Percentiles rank a stretch among this genome's conserved stretches.
These are phyloP conservation scores for Apocynum venetum DNA, from an alignment of 257 asterid genomes.

Conservation along the genomic window DNA sequence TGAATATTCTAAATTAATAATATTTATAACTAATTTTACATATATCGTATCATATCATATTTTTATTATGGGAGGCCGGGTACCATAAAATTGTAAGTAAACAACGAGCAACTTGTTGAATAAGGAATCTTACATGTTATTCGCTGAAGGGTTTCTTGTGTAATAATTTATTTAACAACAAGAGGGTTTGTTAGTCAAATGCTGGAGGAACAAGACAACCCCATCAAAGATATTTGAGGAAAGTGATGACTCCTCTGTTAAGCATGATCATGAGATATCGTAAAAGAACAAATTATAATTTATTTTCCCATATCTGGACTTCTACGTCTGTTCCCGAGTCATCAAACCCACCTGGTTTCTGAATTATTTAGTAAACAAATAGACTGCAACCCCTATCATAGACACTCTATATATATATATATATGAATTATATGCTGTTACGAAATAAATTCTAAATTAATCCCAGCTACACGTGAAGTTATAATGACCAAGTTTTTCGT, in stretches of 20 bases:
- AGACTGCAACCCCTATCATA: slow-evolving; percentile 9
- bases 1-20: too few species aligned
- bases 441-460: slow-evolving; percentile 15
- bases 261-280: slow-evolving; percentile 12
- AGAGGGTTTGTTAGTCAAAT: slow-evolving; percentile 6
- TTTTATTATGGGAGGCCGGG: too few species aligned
- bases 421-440: neutral
- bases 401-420: neutral
- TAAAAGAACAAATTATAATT: slow-evolving; percentile 10
- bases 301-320: slow-evolving; percentile 28
- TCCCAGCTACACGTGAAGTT: slow-evolving; percentile 42
- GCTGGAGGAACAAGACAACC: slow-evolving; percentile 19
- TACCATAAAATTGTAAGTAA: too few species aligned
- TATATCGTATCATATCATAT: too few species aligned
- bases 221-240: slow-evolving; percentile 23
- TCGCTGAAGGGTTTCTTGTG: neutral
- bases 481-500: slow-evolving; percentile 43
- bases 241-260: slow-evolving; percentile 7
- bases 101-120: neutral
- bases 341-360: slow-evolving; percentile 32
- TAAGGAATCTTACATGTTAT: slow-evolving; percentile 24
- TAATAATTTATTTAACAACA: neutral
- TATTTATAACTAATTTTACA: too few species aligned
- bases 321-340: slow-evolving; percentile 27
- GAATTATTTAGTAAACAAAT: slow-evolving; percentile 1